Conservation (phyloP, 805 yeast species). For the Candida vartiovaarae region DNA sequence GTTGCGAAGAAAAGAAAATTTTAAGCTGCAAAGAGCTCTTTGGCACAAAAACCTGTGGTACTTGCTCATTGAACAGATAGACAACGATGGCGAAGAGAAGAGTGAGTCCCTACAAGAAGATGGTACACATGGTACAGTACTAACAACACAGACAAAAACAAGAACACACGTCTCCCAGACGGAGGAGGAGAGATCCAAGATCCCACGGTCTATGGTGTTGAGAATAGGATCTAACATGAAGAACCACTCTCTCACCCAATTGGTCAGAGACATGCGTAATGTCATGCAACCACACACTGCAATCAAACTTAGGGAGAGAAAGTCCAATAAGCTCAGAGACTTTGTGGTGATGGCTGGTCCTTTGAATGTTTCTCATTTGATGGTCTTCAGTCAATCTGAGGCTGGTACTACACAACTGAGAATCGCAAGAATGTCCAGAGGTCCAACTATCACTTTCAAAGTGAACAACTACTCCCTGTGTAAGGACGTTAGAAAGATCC, state of each 20-base stretch:
- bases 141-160: conserved; percentile 46
- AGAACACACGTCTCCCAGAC: conserved; percentile 73
- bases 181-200: conserved; percentile 60
- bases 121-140: not conserved
- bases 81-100: conserved; percentile 45
- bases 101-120: conserved; percentile 22
- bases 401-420: conserved; percentile 79
- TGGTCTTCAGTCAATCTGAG: conserved; percentile 79
- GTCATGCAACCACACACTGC: conserved; percentile 98
- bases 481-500: conserved; percentile 66
- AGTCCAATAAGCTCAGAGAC: conserved; percentile 81
- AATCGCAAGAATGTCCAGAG: conserved; percentile 82
- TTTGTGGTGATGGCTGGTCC: conserved; percentile 99
- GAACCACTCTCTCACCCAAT: conserved; percentile 75
- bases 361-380: conserved; percentile 81
- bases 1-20: conserved; percentile 1
- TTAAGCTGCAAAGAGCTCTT: conserved; percentile 3
- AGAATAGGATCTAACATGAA: conserved; percentile 71
- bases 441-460: conserved; percentile 86
- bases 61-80: too few relatives aligned
- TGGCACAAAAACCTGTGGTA: not conserved
- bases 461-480: conserved; percentile 71
- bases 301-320: conserved; percentile 76
- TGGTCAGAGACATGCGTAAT: conserved; percentile 80
- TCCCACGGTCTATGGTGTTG: conserved; percentile 93